Evolutionary conservation across 257 asterid species (phyloP).

Genomic region (Coffea eugenioides): DNA sequence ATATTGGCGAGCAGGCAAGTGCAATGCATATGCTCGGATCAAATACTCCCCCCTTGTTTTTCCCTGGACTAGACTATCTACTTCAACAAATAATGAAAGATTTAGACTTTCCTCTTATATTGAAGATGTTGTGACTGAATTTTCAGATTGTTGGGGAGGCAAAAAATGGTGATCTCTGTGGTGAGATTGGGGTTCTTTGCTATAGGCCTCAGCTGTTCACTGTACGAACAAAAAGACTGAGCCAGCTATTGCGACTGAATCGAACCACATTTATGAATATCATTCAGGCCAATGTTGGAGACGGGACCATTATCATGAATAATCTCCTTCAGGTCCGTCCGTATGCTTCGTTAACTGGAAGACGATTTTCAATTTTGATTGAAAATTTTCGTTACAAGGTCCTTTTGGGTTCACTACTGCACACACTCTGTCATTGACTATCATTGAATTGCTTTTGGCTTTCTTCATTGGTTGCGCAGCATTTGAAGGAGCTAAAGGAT

Average conservation of each 20-base stretch:
- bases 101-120: neutral
- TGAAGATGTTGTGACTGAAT: conserved; percentile 5
- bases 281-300: conserved; percentile 85
- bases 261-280: conserved; percentile 75
- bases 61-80: neutral
- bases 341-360: neutral
- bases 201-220: conserved; percentile 88
- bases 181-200: conserved; percentile 92
- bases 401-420: neutral
- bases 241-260: conserved; percentile 74
- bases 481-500: conserved; percentile 67
- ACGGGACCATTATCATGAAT: conserved; percentile 80
- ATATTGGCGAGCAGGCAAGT: conserved; percentile 69
- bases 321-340: conserved; percentile 89
- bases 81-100: neutral
- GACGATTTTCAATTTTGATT: neutral
- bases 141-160: conserved; percentile 78
- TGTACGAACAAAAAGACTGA: conserved; percentile 70
- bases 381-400: neutral
- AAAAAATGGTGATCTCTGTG: conserved; percentile 73
- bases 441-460: neutral
- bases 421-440: neutral
- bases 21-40: neutral
- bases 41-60: neutral
- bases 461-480: conserved; percentile 39